Evolutionary conservation across 2,329 filamentous ascomycete species (phyloP).

Genomic region (Trichoderma citrinoviride): DNA sequence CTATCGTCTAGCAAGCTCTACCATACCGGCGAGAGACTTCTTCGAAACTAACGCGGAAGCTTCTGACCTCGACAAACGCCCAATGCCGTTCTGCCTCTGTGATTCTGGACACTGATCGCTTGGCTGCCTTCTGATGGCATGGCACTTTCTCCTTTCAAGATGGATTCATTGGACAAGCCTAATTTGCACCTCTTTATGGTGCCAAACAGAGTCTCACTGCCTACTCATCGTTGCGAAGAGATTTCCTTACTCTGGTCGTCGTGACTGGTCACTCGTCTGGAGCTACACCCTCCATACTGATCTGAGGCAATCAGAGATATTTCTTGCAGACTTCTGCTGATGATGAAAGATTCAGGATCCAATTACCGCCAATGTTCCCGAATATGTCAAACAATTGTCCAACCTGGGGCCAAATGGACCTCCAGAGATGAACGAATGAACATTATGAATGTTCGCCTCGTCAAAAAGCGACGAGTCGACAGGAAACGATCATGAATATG

Average conservation of each 20-base stretch:
- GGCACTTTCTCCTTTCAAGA: conserved; percentile 48
- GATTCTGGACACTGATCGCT: conserved; percentile 59
- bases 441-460: conserved; percentile 43
- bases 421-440: conserved; percentile 35
- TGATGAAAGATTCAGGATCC: conserved; percentile 48
- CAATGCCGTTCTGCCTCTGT: conserved; percentile 58
- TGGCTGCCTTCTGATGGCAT: conserved; percentile 53
- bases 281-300: conserved; percentile 38
- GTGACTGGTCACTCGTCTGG: conserved; percentile 59
- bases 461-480: conserved; percentile 25
- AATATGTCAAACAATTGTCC: conserved; percentile 45
- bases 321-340: conserved; percentile 52
- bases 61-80: conserved; percentile 56
- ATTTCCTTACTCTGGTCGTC: conserved; percentile 51
- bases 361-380: conserved; percentile 49
- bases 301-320: conserved; percentile 60
- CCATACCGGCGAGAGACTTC: conserved; percentile 47
- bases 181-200: conserved; percentile 36
- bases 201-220: too few species aligned
- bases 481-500: conserved; percentile 44
- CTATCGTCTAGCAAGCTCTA: conserved; percentile 50
- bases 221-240: conserved; percentile 45
- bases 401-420: conserved; percentile 51
- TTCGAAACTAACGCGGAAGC: conserved; percentile 40
- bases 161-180: conserved; percentile 44